Evolutionary conservation across 2,329 filamentous ascomycete genomes (phyloP), one percentile per base, ranked within the genome.

Genomic region (Aspergillus pseudoterreus): DNA sequence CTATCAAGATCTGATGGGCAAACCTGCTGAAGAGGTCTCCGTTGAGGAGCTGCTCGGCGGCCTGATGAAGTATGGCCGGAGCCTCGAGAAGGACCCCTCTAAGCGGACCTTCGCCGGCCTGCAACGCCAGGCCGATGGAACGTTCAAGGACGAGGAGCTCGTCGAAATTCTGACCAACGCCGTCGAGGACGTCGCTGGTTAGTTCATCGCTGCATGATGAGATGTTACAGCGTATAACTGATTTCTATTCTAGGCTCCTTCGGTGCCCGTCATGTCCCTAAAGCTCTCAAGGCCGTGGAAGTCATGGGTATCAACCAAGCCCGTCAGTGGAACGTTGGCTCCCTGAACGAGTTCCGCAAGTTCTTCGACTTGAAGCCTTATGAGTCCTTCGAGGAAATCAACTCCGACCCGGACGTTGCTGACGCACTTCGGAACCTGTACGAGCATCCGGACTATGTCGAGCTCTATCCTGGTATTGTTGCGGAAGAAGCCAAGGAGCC

Each of bases 331-430:
- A 86, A 90, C 54, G 72, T 90, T 8, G 86, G 86, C 0, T 85
- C 86, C 0, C 75, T 95, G 54, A 95, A 95, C 64, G 90, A 94
- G 73, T 95, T 94, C 76, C 82, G 90, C 47, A 85, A 87, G 66
- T 88, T 91, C 72, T 92, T 92, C 61, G 84, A 85, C 1, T 75
- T 95, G 5, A 87, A 88, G 70, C 81, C 82, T 0, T 86, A 95
- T 64, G 82, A 85, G 19, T 87, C 78, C 0, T 95, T 95, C 54
- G 87, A 92, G 66, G 88, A 92, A 46, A 91, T 95, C 72, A 94
- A 92, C 68, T 83, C 85, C 0, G 86, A 94, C 59, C 85, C 85
- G 0, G 80, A 82, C 12, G 81, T 92, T 14, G 82, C 87, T 2
- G 78, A 86, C 44, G 76, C 82, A 22, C 77, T 91, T 4, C 77